These are phyloP conservation scores for Nicotiana noctiflora DNA, from an alignment of 257 asterid species.

Conservation along the genomic window DNA sequence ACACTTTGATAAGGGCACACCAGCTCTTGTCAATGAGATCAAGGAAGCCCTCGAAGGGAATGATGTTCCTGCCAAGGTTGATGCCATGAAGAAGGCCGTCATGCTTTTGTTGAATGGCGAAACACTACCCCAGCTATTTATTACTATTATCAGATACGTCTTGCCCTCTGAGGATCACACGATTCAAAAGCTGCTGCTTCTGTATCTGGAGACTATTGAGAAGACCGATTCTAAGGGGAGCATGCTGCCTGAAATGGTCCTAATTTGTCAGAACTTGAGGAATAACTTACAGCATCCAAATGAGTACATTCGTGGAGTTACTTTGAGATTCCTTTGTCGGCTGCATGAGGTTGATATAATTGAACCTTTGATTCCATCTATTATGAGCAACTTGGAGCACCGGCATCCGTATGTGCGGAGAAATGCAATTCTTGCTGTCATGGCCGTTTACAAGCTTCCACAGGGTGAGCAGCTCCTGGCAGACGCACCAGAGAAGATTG, in stretches of 20 bases:
- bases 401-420: constrained; percentile 77
- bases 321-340: constrained; percentile 90
- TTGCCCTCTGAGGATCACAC: constrained; percentile 90
- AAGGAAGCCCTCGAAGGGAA: constrained; percentile 89
- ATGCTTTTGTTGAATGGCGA: constrained; percentile 92
- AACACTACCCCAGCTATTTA: constrained; percentile 79
- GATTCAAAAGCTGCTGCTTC: constrained; percentile 62
- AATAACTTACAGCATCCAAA: constrained; percentile 90
- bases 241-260: constrained; percentile 82
- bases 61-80: constrained; percentile 70
- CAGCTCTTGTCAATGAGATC: constrained; percentile 88
- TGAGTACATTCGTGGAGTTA: constrained; percentile 86
- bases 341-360: constrained; percentile 76
- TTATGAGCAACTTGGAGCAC: constrained; percentile 76
- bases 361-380: constrained; percentile 84
- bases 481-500: constrained; percentile 97
- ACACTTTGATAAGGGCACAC: constrained; percentile 84
- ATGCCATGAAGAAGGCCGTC: constrained; percentile 79
- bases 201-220: constrained; percentile 77
- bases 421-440: constrained; percentile 81
- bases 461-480: constrained; percentile 85
- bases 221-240: constrained; percentile 83
- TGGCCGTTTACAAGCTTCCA: constrained; percentile 83
- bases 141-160: constrained; percentile 80
- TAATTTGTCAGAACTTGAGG: constrained; percentile 82